Percentiles rank a stretch among this genome's conserved stretches.
These are phyloP conservation scores for Blastobotrys terrestris DNA, from an alignment of 805 yeast species.

Conservation along the genomic window DNA sequence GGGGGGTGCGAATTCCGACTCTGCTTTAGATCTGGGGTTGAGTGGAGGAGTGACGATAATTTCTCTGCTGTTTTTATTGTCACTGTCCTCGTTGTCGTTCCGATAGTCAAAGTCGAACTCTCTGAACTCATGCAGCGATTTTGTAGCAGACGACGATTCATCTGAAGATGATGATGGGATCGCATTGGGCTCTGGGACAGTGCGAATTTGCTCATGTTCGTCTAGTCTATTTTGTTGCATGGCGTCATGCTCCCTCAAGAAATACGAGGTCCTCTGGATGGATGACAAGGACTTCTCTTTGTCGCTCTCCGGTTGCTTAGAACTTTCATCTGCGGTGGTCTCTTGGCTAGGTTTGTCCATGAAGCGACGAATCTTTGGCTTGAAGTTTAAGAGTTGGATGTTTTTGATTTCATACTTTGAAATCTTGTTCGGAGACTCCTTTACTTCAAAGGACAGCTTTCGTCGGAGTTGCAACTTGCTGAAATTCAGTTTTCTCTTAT, in stretches of 20 bases:
- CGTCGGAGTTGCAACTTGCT: conserved; percentile 8
- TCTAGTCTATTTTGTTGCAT: not conserved
- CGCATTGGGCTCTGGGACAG: not conserved
- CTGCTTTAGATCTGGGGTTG: not conserved
- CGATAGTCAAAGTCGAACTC: conserved; percentile 3
- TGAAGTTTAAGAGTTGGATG: conserved; percentile 11
- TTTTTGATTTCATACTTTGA: conserved; percentile 12
- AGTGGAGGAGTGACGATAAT: not conserved
- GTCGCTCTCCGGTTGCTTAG: not conserved
- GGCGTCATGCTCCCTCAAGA: not conserved
- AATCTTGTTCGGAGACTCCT: conserved; percentile 8
- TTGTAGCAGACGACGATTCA: not conserved
- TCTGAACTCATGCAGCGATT: not conserved
- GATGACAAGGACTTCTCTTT: not conserved
- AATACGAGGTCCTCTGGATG: not conserved
- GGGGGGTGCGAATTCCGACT: not conserved
- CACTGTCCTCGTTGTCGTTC: not conserved
- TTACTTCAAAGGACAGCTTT: conserved; percentile 17
- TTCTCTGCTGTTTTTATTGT: not conserved
- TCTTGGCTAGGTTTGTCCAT: not conserved
- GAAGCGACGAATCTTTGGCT: conserved; percentile 7
- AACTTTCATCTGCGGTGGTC: not conserved
- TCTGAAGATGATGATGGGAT: not conserved
- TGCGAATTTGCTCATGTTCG: not conserved
- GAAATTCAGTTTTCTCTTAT: conserved; percentile 9